A percentile compares a stretch with the other conserved stretches of the same genome.
phyloP scores from a whole-genome alignment of 306 rosid genomes.

The Fragaria ananassa region DNA sequence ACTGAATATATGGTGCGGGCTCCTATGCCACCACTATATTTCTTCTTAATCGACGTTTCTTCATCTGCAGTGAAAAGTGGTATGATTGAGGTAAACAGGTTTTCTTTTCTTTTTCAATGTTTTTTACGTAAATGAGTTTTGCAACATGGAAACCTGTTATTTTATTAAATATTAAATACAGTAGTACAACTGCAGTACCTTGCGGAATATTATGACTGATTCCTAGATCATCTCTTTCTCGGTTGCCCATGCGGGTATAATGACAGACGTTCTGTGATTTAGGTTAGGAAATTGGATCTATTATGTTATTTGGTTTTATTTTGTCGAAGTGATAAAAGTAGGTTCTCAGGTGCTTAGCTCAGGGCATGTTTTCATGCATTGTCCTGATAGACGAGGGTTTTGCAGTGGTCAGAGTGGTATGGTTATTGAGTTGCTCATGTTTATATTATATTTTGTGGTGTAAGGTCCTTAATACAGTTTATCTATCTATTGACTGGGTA shows the following conservation, averaged over 20 bases:
- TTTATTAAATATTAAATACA: neutral
- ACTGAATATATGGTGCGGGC: conserved; percentile 99
- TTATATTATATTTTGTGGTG: neutral
- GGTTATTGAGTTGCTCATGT: neutral
- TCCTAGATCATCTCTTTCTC: conserved; percentile 1
- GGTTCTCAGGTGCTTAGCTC: neutral
- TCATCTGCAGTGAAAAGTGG: conserved; percentile 96
- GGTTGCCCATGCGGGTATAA: neutral
- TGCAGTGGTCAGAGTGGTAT: neutral
- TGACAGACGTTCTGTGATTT: neutral
- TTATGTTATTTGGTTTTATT: neutral
- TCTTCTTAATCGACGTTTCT: conserved; percentile 95
- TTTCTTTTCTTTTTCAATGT: neutral
- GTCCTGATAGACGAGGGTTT: conserved; percentile 20
- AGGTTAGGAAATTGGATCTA: neutral
- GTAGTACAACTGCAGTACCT: neutral
- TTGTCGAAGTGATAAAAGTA: neutral
- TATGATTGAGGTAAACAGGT: conserved; percentile 79
- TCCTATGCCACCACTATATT: conserved; percentile 97
- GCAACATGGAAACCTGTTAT: neutral
- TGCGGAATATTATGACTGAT: neutral
- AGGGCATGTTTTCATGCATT: conserved; percentile 14
- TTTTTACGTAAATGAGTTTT: neutral
- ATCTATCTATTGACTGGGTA: neutral
- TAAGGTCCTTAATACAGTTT: neutral